Evolutionary conservation across 73 alveolate species (phyloP), one percentile per base, ranked within the genome.

Genomic region (Paramecium biaurelia): DNA sequence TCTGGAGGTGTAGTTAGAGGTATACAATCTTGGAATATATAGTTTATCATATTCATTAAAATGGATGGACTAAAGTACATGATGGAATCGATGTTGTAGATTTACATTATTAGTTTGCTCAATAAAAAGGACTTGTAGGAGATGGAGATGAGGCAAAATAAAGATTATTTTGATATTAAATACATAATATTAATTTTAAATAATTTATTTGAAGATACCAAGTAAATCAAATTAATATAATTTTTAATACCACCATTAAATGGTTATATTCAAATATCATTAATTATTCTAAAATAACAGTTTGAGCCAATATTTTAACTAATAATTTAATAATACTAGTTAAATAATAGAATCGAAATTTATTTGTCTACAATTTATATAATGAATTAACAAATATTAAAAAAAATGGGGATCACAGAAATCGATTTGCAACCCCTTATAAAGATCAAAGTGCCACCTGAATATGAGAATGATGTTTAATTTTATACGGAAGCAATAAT

Each of bases 1-100:
- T 98, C 99, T 58, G 99, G 99, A 37, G 99, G 99, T 49, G 99
- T 98, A 68, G 99, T 97, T 76, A 96, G 99, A 92, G 99, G 93
- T 86, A 86, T 2, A 4, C 3, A 26, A 7, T 15, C 26, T 21
- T 34, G 15, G 20, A 5, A 24, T 38, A 35, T 26, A 12, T 38
- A 72, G 85, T 98, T 85, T 98, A 97, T 93, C 99, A 97, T 85
- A 99, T 96, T 72, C 94, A 94, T 86, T 92, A 94, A 84, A 97
- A 94, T 24, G 97, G 98, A 34, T 98, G 99, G 99, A 94, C 96
- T 38, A 94, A 89, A 38, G 92, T 96, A 45, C 97, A 96, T 74
- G 99, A 97, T 72, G 99, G 97, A 24, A 93, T 95, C 70, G 99
- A 97, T 95, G 98, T 97, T 42, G 93, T 94, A 79, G 96, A 97